Conservation (phyloP, 768 basidiomycete genomes). For the Suillus alpinus region DNA sequence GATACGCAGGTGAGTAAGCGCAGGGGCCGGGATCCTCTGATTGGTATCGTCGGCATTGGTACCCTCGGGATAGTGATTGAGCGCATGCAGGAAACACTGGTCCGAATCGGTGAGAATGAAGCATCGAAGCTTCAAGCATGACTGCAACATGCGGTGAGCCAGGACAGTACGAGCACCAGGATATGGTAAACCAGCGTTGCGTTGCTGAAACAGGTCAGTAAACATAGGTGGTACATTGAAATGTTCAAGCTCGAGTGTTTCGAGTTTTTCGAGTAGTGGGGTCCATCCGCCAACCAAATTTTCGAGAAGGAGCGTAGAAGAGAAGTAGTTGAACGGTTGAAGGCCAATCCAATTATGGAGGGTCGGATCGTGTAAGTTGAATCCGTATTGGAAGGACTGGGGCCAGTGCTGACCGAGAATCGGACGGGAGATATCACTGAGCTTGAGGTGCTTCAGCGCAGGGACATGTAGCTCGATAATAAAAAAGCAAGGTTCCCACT, state of each 20-base stretch:
- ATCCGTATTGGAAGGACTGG: background rate
- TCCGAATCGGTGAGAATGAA: constrained; percentile 4
- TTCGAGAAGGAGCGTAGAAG: constrained; percentile 6
- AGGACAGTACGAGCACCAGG: background rate
- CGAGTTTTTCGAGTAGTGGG: background rate
- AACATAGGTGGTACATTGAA: background rate
- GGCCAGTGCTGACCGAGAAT: background rate
- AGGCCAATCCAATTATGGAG: background rate
- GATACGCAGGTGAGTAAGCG: background rate
- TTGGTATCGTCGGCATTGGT: background rate
- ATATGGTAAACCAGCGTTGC: background rate
- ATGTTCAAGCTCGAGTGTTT: constrained; percentile 1
- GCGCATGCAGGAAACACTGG: background rate
- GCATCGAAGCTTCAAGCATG: background rate
- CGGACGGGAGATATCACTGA: constrained; percentile 2
- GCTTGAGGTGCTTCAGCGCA: constrained; percentile 4
- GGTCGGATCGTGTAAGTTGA: background rate
- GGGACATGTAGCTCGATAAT: background rate
- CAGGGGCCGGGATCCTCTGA: background rate
- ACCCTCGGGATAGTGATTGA: constrained; percentile 1
- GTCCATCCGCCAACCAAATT: background rate
- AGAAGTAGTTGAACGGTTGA: background rate
- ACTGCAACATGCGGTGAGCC: background rate
- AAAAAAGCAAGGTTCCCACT: constrained; percentile 5
- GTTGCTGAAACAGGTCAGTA: background rate